Conservation (phyloP, 1,284 basidiomycete genomes). For the Puccinia hordei region DNA sequence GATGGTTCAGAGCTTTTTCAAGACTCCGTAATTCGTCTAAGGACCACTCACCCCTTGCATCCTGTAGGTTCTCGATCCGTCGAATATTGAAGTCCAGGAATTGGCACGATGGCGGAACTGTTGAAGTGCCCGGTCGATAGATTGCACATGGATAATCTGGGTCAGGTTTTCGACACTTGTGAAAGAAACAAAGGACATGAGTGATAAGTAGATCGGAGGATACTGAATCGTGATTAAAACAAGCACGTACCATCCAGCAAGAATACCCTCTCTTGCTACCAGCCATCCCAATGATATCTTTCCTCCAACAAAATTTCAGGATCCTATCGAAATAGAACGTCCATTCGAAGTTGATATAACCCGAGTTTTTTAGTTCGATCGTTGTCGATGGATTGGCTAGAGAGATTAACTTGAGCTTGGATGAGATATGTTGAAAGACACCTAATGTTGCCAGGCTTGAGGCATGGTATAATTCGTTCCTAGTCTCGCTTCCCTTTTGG, state of each 20-base stretch:
- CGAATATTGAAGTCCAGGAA: slow-evolving; percentile 48
- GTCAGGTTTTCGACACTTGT: slow-evolving; percentile 43
- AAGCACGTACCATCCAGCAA: slow-evolving; percentile 40
- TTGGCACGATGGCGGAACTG: slow-evolving; percentile 26
- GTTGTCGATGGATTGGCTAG: slow-evolving; percentile 19
- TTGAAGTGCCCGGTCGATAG: slow-evolving; percentile 31
- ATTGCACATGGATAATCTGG: slow-evolving; percentile 48
- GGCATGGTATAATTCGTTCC: slow-evolving; percentile 27
- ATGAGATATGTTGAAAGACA: not conserved
- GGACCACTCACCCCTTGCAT: slow-evolving; percentile 18
- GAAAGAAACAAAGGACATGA: not conserved
- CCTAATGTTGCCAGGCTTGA: slow-evolving; percentile 24
- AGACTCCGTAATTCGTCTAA: not conserved
- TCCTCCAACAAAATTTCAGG: slow-evolving; percentile 39
- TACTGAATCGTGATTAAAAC: too few species aligned
- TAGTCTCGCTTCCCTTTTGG: slow-evolving; percentile 4
- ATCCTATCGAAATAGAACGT: slow-evolving; percentile 22
- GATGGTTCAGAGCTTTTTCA: not conserved
- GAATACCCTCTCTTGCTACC: slow-evolving; percentile 35
- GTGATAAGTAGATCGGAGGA: not conserved
- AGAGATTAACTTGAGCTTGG: slow-evolving; percentile 32
- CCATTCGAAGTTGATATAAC: slow-evolving; percentile 47
- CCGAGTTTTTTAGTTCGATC: slow-evolving; percentile 33
- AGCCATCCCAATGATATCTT: slow-evolving; percentile 35
- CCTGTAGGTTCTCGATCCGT: slow-evolving; percentile 40